These are phyloP conservation scores for Dimocarpus longan DNA, from an alignment of 345 rosid species.

Conservation along the genomic window DNA sequence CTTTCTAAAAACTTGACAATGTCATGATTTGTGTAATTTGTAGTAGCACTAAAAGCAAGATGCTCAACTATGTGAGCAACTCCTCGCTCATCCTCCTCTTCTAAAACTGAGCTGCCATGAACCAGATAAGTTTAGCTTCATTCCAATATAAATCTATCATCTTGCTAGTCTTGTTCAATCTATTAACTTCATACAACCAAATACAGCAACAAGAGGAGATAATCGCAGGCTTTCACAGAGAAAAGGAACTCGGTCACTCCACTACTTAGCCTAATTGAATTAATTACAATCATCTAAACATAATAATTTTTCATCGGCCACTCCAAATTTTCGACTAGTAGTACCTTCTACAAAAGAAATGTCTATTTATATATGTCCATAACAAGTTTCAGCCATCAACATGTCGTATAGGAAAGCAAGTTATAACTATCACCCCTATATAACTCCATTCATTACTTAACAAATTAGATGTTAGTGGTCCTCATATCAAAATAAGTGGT, in stretches of 20 bases:
- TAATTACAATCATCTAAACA: not conserved
- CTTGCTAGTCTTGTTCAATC: not conserved
- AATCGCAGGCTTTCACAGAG: not conserved
- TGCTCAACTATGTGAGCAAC: slow-evolving; percentile 97
- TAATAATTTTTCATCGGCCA: not conserved
- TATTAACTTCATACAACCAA: not conserved
- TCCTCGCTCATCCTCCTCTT: slow-evolving; percentile 93
- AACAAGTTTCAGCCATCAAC: not conserved
- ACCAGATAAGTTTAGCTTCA: slow-evolving; percentile 41
- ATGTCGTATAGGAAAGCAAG: not conserved
- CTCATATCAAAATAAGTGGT: too few species aligned
- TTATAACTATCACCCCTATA: not conserved
- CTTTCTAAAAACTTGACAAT: slow-evolving; percentile 91
- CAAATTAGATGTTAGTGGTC: not conserved
- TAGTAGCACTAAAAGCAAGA: slow-evolving; percentile 93
- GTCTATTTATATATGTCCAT: not conserved
- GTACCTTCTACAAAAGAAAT: not conserved
- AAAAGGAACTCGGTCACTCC: not conserved
- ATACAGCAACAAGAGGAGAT: not conserved
- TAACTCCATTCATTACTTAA: not conserved
- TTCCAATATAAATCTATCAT: not conserved
- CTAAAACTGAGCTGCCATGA: slow-evolving; percentile 94
- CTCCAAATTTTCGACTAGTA: not conserved
- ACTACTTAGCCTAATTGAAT: not conserved
- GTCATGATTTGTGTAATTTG: slow-evolving; percentile 82